phyloP scores from a whole-genome alignment of 306 rosid species.

The Chamaecrista fasciculata region DNA sequence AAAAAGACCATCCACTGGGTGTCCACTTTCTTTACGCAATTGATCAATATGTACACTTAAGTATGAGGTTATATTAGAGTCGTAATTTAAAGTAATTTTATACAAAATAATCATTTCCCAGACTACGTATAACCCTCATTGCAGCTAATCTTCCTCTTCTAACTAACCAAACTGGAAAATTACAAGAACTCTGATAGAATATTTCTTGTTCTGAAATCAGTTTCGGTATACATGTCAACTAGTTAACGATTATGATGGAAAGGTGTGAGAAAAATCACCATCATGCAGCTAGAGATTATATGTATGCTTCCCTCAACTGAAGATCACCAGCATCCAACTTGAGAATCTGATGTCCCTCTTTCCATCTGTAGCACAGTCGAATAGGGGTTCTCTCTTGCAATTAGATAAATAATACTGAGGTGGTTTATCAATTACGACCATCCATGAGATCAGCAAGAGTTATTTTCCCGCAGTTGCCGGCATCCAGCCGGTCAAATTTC shows the following conservation, averaged over 20 bases:
- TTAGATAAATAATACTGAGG: background rate
- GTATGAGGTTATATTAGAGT: constrained; percentile 26
- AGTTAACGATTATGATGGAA: constrained; percentile 16
- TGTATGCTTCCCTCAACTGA: background rate
- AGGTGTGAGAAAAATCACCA: background rate
- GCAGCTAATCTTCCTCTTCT: constrained; percentile 1
- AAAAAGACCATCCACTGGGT: background rate
- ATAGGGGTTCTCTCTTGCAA: background rate
- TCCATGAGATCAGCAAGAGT: constrained; percentile 86
- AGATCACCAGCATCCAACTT: constrained; percentile 18
- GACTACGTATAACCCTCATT: constrained; percentile 28
- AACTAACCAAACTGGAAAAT: constrained; percentile 16
- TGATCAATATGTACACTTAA: constrained; percentile 22
- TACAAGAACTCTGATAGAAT: constrained; percentile 12
- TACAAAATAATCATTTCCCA: constrained; percentile 34
- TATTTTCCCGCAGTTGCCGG: constrained; percentile 89
- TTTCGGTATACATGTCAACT: background rate
- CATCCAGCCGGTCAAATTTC: constrained; percentile 79
- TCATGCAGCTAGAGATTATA: constrained; percentile 31
- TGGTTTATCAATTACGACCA: constrained; percentile 31
- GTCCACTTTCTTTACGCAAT: background rate
- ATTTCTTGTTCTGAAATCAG: background rate
- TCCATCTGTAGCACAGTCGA: background rate
- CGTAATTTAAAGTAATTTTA: constrained; percentile 11
- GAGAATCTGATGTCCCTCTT: constrained; percentile 24